Evolutionary conservation across 139 green algal genomes (phyloP).

Genomic region (Zygnema circumcarinatum): DNA sequence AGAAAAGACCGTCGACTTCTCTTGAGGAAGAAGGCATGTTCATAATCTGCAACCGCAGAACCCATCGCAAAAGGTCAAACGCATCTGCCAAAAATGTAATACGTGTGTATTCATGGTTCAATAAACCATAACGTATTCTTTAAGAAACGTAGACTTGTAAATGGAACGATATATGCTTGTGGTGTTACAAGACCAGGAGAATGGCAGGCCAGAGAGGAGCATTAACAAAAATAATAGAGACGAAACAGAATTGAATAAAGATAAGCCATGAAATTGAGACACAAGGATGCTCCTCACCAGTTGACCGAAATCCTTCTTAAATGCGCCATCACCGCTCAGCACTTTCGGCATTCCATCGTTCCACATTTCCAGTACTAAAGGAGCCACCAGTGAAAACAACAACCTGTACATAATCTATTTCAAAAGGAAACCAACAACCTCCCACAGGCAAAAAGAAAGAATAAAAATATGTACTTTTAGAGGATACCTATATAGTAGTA

Average conservation of each 20-base stretch:
- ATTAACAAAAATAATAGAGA: no score
- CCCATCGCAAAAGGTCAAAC: no score
- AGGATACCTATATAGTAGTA: no score
- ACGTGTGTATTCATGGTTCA: no score
- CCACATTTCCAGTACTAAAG: conserved; percentile 41
- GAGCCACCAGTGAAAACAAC: conserved; percentile 43
- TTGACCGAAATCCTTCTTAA: conserved; percentile 13
- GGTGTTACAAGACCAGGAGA: no score
- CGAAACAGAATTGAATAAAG: no score
- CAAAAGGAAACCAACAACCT: conserved; percentile 9
- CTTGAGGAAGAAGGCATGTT: neutral
- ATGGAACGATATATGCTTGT: no score
- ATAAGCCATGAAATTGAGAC: no score
- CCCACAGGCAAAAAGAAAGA: neutral
- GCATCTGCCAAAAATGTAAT: no score
- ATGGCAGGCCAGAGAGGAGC: no score
- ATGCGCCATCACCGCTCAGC: neutral
- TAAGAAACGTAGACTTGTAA: no score
- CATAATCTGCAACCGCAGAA: neutral
- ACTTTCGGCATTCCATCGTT: neutral
- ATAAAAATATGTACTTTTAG: conserved; percentile 13
- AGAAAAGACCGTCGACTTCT: neutral
- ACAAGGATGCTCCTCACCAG: conserved; percentile 21
- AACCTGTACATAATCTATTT: conserved; percentile 55
- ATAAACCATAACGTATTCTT: no score